These are phyloP conservation scores for Cubamyces lactineus DNA, from an alignment of 768 basidiomycete species.

Conservation along the genomic window DNA sequence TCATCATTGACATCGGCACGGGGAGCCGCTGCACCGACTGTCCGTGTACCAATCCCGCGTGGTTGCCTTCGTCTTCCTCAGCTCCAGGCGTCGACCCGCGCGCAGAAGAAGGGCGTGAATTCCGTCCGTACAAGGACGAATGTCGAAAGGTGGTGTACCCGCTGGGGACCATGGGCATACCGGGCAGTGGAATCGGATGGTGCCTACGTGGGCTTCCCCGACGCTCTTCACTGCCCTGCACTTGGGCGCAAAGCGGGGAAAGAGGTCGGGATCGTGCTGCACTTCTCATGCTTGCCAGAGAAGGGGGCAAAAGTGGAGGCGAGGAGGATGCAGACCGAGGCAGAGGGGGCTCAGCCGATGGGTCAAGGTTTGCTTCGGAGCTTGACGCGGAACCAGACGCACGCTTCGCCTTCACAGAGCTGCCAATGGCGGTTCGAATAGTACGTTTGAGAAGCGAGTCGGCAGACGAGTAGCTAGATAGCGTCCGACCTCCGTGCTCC, in stretches of 20 bases:
- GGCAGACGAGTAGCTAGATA: constrained; percentile 33
- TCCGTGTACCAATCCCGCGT: constrained; percentile 20
- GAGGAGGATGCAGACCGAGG: constrained; percentile 14
- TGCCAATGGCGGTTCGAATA: constrained; percentile 22
- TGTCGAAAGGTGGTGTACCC: constrained; percentile 25
- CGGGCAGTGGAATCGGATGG: constrained; percentile 21
- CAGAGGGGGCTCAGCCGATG: not conserved
- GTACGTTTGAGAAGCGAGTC: constrained; percentile 31
- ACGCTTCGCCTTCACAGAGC: constrained; percentile 7
- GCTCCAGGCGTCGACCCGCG: not conserved
- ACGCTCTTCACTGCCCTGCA: constrained; percentile 3
- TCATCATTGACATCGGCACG: constrained; percentile 19
- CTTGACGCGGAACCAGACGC: constrained; percentile 12
- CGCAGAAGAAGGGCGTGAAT: not conserved
- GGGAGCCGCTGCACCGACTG: constrained; percentile 22
- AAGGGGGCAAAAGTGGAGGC: constrained; percentile 18
- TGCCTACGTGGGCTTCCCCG: not conserved
- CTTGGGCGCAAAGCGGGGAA: constrained; percentile 18
- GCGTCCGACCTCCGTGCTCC: constrained; percentile 15
- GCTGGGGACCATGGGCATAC: constrained; percentile 23
- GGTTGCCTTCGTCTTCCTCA: not conserved
- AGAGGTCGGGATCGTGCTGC: constrained; percentile 4
- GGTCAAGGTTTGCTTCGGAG: constrained; percentile 8
- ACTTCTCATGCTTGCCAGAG: constrained; percentile 16
- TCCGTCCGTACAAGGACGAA: constrained; percentile 16